A percentile compares a stretch with the other conserved stretches of the same genome.
These are phyloP conservation scores for Aspergillus indologenus DNA, from an alignment of 495 filamentous ascomycete genomes.

Conservation along the genomic window DNA sequence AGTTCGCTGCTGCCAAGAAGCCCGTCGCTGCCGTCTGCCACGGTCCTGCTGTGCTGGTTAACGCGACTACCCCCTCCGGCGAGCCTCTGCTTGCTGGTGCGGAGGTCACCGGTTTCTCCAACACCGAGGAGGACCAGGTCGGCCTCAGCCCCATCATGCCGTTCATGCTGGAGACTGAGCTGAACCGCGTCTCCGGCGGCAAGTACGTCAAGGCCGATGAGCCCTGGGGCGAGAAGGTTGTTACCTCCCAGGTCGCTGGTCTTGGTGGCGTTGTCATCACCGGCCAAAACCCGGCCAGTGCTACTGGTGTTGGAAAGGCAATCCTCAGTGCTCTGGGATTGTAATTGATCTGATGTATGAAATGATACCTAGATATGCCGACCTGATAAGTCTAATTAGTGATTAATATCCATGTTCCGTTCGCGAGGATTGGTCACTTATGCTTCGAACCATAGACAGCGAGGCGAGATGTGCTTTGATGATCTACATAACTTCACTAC, in stretches of 20 bases:
- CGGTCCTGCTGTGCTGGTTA: constrained; percentile 59
- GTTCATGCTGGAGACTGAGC: constrained; percentile 60
- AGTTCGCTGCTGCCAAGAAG: constrained; percentile 61
- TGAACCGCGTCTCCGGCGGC: constrained; percentile 48
- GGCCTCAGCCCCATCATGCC: constrained; percentile 53
- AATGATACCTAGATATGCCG: neutral
- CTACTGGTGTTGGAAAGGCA: constrained; percentile 54
- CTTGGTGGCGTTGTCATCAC: constrained; percentile 58
- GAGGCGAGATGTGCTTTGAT: too few species aligned
- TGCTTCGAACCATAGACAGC: too few species aligned
- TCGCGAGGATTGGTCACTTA: too few species aligned
- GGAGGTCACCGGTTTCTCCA: constrained; percentile 64
- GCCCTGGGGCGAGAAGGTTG: constrained; percentile 58
- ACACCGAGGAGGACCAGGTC: constrained; percentile 60
- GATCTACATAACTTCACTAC: too few species aligned
- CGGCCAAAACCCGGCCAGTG: constrained; percentile 72
- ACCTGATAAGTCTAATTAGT: neutral
- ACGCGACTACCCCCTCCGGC: constrained; percentile 52
- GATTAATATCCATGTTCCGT: neutral
- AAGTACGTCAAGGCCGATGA: constrained; percentile 57
- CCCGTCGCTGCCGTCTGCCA: constrained; percentile 68
- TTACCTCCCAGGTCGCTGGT: constrained; percentile 44
- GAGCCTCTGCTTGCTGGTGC: constrained; percentile 52
- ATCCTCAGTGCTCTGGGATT: constrained; percentile 39
- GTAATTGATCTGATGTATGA: constrained; percentile 11